A percentile compares a stretch with the other conserved stretches of the same genome.
phyloP scores from a whole-genome alignment of 2,329 filamentous ascomycete genomes.

The Sarocladiaceae sp. region DNA sequence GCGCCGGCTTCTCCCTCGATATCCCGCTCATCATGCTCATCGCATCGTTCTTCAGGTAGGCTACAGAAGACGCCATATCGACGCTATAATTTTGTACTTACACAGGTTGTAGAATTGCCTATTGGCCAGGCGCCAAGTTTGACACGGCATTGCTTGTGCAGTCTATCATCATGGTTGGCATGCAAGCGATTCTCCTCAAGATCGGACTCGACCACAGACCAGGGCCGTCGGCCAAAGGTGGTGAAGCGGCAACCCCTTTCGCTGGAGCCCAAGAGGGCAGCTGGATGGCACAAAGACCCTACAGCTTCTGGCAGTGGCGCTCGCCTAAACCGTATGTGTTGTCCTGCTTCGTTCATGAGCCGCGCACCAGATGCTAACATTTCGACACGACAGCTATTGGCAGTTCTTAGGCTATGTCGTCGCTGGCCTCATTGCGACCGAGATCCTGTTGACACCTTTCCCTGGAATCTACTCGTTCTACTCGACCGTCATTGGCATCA shows the following conservation, averaged over 20 bases:
- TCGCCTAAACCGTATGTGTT: constrained; percentile 58
- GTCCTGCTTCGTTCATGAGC: neutral
- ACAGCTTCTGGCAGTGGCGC: constrained; percentile 81
- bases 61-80: too few relatives aligned
- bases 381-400: constrained; percentile 60
- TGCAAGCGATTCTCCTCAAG: constrained; percentile 62
- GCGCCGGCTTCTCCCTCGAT: constrained; percentile 65
- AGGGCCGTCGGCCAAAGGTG: constrained; percentile 53
- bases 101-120: constrained; percentile 54
- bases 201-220: constrained; percentile 66
- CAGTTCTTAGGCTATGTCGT: constrained; percentile 68
- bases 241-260: constrained; percentile 60
- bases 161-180: constrained; percentile 60
- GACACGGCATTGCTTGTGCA: constrained; percentile 61
- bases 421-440: constrained; percentile 54
- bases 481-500: constrained; percentile 63
- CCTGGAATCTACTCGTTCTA: constrained; percentile 59
- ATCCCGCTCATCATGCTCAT: constrained; percentile 71
- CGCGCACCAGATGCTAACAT: neutral
- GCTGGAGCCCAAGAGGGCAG: constrained; percentile 40
- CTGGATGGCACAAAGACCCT: constrained; percentile 53
- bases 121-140: constrained; percentile 64
- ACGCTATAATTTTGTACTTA: too few relatives aligned
- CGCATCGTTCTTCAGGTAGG: constrained; percentile 60
- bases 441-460: constrained; percentile 61